phyloP scores from a whole-genome alignment of 495 filamentous ascomycete genomes.

The Thozetella sp. region DNA sequence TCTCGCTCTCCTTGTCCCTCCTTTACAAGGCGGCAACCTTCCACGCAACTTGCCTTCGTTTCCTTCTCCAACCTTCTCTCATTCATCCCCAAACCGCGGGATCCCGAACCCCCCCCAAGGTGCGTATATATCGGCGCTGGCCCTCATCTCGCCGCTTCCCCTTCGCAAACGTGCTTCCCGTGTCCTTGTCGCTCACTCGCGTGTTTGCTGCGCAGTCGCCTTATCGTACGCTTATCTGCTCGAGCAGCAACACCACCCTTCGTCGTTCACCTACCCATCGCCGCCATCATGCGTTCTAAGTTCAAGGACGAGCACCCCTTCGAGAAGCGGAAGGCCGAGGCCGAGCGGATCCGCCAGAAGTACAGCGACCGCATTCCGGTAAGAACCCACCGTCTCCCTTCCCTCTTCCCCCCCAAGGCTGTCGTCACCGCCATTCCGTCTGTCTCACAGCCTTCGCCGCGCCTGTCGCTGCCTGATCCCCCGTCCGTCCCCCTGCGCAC shows the following conservation, averaged over 20 bases:
- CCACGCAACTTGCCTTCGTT: slow-evolving; percentile 5
- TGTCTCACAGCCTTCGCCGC: not conserved
- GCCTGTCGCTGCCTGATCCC: not conserved
- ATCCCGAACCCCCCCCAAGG: not conserved
- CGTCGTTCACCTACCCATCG: slow-evolving; percentile 12
- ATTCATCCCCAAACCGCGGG: slow-evolving; percentile 6
- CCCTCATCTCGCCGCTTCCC: not conserved
- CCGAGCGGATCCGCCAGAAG: slow-evolving; percentile 98
- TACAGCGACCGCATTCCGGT: slow-evolving; percentile 98
- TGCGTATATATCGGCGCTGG: not conserved
- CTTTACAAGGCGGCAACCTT: slow-evolving; percentile 25
- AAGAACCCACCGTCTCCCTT: slow-evolving; percentile 41
- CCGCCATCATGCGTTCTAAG: slow-evolving; percentile 85
- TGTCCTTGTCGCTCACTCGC: not conserved
- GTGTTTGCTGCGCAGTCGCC: not conserved
- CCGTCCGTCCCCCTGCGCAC: not conserved
- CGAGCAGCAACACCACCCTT: slow-evolving; percentile 2
- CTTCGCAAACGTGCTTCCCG: not conserved
- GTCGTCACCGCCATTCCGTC: slow-evolving; percentile 12
- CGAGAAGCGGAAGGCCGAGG: slow-evolving; percentile 99
- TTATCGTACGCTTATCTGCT: not conserved
- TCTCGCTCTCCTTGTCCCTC: slow-evolving; percentile 9
- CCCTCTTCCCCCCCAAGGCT: slow-evolving; percentile 8
- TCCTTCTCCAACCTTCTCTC: slow-evolving; percentile 13
- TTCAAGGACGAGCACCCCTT: slow-evolving; percentile 99